Evolutionary conservation across 202 grass and related monocot species (phyloP).

Genomic region (Cymbopogon flexuosus): DNA sequence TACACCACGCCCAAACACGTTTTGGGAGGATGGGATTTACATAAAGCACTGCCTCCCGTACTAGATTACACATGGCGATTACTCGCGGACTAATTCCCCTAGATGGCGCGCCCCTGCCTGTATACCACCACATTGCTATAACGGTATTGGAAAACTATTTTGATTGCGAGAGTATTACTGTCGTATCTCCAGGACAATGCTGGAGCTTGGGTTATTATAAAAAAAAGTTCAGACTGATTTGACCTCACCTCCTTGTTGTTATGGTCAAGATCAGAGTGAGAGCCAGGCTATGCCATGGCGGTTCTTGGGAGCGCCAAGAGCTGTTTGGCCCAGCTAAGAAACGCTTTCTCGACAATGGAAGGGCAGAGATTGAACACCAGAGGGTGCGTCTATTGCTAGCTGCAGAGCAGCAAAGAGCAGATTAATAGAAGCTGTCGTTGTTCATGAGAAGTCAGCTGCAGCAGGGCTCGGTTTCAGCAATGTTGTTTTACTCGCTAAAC

Average conservation of each 20-base stretch:
- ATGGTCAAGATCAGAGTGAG: not conserved
- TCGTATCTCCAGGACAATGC: too few relatives aligned
- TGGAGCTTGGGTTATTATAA: not conserved
- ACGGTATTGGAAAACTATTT: not conserved
- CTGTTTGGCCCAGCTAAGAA: not conserved
- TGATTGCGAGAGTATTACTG: too few relatives aligned
- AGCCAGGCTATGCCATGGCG: not conserved
- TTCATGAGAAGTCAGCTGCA: not conserved
- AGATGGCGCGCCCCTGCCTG: not conserved
- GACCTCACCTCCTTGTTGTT: not conserved
- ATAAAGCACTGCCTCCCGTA: too few relatives aligned
- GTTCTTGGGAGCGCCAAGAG: conserved; percentile 24
- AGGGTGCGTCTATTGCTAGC: not conserved
- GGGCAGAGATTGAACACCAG: not conserved
- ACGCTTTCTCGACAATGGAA: not conserved
- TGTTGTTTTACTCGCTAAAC: not conserved
- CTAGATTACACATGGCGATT: too few relatives aligned
- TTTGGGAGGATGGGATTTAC: too few relatives aligned
- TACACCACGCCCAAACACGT: too few relatives aligned
- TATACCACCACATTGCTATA: not conserved
- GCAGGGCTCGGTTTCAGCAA: not conserved
- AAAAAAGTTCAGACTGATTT: not conserved
- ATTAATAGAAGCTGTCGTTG: not conserved
- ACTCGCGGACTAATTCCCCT: too few relatives aligned
- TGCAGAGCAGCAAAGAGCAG: not conserved